Evolutionary conservation across 805 yeast species (phyloP), one percentile per base, ranked within the genome.

Genomic region (Ogataea methylovora): DNA sequence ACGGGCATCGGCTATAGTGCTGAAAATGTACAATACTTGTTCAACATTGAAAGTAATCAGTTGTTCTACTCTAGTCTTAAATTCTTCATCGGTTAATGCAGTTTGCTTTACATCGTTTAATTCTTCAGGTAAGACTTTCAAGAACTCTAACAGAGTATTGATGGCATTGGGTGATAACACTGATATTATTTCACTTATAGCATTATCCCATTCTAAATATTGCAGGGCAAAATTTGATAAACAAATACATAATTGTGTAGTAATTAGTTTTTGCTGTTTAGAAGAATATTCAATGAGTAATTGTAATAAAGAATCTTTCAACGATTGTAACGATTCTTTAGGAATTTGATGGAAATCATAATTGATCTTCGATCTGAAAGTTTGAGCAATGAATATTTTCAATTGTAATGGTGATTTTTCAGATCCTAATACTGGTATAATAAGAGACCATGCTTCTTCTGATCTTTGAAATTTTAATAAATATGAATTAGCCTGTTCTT

Each of bases 61-160:
- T 38, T 73, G 73, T 29, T 67, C 62, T 2, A 83, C 75, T 50
- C 96, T 72, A 2, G 54, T 43, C 35, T 72, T 68, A 49, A 81
- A 82, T 52, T 90, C 95, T 30, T 82, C 88, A 52, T 84, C 92
- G 5, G 86, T 75, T 42, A 90, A 64, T 13, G 88, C 80, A 1
- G 92, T 75, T 38, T 77, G 77, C 44, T 80, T 83, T 33, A 79
- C 76, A 46, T 83, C 94, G 29, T 79, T 60, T 29, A 87, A 69
- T 58, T 92, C 98, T 55, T 92, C 97, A 2, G 99, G 98, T 37
- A 92, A 62, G 33, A 92, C 79, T 52, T 78, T 79, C 42, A 92
- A 69, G 49, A 90, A 87, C 51, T 84, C 94, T 36, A 94, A 63
- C 28, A 90, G 54, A 32, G 74, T 61, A 4, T 61, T 52, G 46